Evolutionary conservation across 345 rosid species (phyloP).

Genomic region (Eutrema yunnanense): DNA sequence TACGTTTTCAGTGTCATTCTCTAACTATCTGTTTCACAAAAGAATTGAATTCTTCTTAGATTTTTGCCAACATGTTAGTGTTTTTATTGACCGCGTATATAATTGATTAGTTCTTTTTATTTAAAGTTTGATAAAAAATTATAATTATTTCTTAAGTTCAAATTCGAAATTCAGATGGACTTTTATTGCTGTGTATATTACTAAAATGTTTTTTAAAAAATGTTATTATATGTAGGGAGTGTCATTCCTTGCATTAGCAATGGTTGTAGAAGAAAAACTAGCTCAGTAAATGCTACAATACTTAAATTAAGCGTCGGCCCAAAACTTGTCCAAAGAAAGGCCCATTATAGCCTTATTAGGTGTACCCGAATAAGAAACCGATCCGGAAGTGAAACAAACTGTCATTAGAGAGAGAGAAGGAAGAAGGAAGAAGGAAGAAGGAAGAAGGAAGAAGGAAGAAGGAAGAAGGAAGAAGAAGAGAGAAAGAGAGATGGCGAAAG

Average conservation of each 20-base stretch:
- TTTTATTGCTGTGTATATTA: not conserved
- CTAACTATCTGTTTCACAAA: too few relatives aligned
- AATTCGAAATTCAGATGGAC: not conserved
- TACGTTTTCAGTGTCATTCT: too few relatives aligned
- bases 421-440: too few relatives aligned
- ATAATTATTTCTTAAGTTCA: not conserved
- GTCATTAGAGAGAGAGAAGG: not conserved
- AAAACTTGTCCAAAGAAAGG: not conserved
- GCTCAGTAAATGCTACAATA: not conserved
- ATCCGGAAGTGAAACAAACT: not conserved
- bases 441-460: too few relatives aligned
- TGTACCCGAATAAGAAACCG: not conserved
- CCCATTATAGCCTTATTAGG: not conserved
- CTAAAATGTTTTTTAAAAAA: too few relatives aligned
- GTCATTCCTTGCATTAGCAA: too few relatives aligned
- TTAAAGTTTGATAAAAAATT: not conserved
- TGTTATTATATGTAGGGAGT: not conserved
- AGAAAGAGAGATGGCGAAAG: slow-evolving; percentile 13
- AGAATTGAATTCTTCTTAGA: not conserved
- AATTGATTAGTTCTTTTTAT: not conserved
- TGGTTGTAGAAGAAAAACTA: too few relatives aligned
- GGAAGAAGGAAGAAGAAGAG: not conserved
- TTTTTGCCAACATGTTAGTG: not conserved
- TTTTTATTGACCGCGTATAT: not conserved
- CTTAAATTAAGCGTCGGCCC: not conserved